Evolutionary conservation across 1,284 basidiomycete genomes (phyloP).

Genomic region (Sphaerobolus stellatus): DNA sequence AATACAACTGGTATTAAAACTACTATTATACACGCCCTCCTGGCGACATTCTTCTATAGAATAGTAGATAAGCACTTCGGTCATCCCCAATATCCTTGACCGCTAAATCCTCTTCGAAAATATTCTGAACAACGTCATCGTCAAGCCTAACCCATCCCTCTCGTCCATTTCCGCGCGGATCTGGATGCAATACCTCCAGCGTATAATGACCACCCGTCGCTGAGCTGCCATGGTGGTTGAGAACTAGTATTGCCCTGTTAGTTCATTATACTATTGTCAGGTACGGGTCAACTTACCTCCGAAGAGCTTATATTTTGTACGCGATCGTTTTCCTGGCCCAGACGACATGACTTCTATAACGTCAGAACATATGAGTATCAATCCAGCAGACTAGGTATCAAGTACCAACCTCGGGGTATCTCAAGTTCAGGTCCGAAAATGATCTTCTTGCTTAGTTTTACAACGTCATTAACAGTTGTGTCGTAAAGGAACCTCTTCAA

Average conservation of each 20-base stretch:
- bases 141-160: conserved; percentile 91
- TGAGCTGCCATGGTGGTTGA: conserved; percentile 93
- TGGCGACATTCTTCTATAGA: conserved; percentile 62
- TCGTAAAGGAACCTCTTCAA: conserved; percentile 94
- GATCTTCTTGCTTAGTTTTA: conserved; percentile 85
- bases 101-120: conserved; percentile 60
- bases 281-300: conserved; percentile 57
- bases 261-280: too few species aligned
- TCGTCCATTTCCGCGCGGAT: conserved; percentile 42
- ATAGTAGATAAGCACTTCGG: conserved; percentile 84
- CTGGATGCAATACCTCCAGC: conserved; percentile 83
- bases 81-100: conserved; percentile 73
- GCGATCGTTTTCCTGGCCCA: too few species aligned
- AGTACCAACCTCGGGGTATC: conserved; percentile 58
- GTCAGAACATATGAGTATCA: conserved; percentile 42
- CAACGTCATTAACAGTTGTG: conserved; percentile 71
- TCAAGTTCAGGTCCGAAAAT: conserved; percentile 78
- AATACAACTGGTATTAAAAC: neutral
- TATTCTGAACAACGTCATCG: conserved; percentile 83
- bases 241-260: conserved; percentile 53
- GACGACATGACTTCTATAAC: conserved; percentile 63
- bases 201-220: conserved; percentile 97
- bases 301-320: conserved; percentile 78
- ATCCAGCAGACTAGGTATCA: conserved; percentile 1
- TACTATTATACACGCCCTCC: too few species aligned